Evolutionary conservation across 805 yeast genomes (phyloP).

Genomic region (Yamadazyma sp.): DNA sequence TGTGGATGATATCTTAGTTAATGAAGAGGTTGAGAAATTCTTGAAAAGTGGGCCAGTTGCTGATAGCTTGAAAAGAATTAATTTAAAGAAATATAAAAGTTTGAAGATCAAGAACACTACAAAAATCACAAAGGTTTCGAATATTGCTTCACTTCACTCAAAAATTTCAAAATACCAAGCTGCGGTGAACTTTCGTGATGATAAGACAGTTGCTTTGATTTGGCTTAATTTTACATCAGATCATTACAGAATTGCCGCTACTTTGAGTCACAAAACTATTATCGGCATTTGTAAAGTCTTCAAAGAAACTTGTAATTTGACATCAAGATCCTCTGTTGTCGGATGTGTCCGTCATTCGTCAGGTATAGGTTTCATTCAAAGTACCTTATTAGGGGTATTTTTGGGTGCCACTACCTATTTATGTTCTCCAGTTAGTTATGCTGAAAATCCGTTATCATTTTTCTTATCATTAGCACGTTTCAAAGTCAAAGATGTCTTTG

Average conservation of each 20-base stretch:
- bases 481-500: constrained; percentile 80
- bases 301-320: constrained; percentile 88
- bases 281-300: constrained; percentile 81
- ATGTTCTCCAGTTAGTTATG: constrained; percentile 74
- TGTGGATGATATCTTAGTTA: constrained; percentile 70
- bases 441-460: constrained; percentile 68
- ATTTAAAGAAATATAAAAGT: constrained; percentile 26
- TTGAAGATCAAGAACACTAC: constrained; percentile 66
- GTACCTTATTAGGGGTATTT: constrained; percentile 80
- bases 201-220: constrained; percentile 50
- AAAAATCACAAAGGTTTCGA: constrained; percentile 47
- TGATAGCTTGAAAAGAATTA: constrained; percentile 51
- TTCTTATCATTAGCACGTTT: constrained; percentile 68
- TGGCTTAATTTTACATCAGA: constrained; percentile 75
- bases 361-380: constrained; percentile 86
- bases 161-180: constrained; percentile 44
- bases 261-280: constrained; percentile 58
- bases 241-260: constrained; percentile 58
- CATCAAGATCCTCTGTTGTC: constrained; percentile 66
- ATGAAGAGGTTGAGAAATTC: constrained; percentile 67
- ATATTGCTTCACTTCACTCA: constrained; percentile 38
- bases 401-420: constrained; percentile 83
- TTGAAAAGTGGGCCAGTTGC: constrained; percentile 67
- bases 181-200: constrained; percentile 34
- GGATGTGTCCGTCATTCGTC: constrained; percentile 83